These are phyloP conservation scores for Candida sanyiensis DNA, from an alignment of 805 yeast species.

Conservation along the genomic window DNA sequence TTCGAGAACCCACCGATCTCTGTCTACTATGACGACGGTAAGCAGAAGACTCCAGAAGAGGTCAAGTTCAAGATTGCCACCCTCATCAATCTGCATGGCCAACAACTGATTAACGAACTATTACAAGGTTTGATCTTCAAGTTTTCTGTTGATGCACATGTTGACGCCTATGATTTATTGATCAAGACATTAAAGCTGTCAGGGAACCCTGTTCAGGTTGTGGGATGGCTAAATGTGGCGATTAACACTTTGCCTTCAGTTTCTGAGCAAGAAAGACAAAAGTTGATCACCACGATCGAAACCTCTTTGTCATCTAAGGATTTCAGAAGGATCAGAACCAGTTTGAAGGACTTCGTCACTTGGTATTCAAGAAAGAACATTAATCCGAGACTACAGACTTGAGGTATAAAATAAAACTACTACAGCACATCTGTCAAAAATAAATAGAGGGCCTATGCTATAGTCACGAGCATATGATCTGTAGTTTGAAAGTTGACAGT, in stretches of 20 bases:
- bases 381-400: constrained; percentile 33
- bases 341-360: constrained; percentile 69
- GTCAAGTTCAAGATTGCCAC: constrained; percentile 4
- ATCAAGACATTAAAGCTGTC: constrained; percentile 52
- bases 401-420: no score
- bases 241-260: constrained; percentile 57
- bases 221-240: constrained; percentile 56
- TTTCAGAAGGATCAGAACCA: constrained; percentile 63
- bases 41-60: constrained; percentile 25
- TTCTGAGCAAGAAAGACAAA: constrained; percentile 59
- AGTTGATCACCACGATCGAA: constrained; percentile 51
- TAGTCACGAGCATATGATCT: no score
- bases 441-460: no score
- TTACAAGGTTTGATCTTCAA: constrained; percentile 64
- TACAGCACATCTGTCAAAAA: not conserved
- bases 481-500: no score
- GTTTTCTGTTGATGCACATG: constrained; percentile 63
- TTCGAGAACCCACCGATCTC: constrained; percentile 75
- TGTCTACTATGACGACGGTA: constrained; percentile 44
- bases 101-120: constrained; percentile 42
- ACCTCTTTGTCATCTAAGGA: constrained; percentile 62
- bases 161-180: constrained; percentile 71
- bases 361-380: constrained; percentile 82
- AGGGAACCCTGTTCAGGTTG: constrained; percentile 30
- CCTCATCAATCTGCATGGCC: constrained; percentile 52